Conservation (phyloP, 176 grass and related monocot genomes). For the Pontederia paniculata region DNA sequence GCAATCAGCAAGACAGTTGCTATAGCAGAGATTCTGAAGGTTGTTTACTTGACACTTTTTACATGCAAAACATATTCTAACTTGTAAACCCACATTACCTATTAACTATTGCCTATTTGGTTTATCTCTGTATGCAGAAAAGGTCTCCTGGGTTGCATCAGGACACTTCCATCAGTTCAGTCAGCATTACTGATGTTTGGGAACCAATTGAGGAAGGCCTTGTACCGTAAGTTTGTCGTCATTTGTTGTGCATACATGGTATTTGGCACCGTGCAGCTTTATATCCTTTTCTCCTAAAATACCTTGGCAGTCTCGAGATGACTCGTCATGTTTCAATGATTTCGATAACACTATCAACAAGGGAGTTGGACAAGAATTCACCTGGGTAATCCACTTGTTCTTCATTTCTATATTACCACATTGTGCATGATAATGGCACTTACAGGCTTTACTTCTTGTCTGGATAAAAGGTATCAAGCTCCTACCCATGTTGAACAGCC, state of each 20-base stretch:
- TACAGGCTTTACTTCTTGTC: neutral
- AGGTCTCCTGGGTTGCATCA: constrained; percentile 63
- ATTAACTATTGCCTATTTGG: too few relatives aligned
- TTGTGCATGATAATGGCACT: constrained; percentile 2
- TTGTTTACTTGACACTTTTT: constrained; percentile 11
- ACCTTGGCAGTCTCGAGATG: constrained; percentile 67
- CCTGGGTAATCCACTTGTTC: constrained; percentile 47
- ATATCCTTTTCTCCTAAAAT: neutral
- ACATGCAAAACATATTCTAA: neutral
- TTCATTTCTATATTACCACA: neutral
- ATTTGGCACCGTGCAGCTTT: too few relatives aligned
- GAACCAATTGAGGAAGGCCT: constrained; percentile 99
- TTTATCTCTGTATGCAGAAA: constrained; percentile 41
- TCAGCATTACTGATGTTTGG: constrained; percentile 94
- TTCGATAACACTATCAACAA: constrained; percentile 79
- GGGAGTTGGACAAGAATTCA: constrained; percentile 57
- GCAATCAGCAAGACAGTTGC: constrained; percentile 94
- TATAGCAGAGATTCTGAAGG: constrained; percentile 89
- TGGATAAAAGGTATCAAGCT: constrained; percentile 65
- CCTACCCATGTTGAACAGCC: constrained; percentile 45
- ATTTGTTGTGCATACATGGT: neutral
- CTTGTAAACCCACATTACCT: neutral
- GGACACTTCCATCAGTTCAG: constrained; percentile 69
- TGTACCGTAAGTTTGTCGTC: constrained; percentile 39
- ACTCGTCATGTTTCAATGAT: constrained; percentile 98